Evolutionary conservation across 1,284 basidiomycete genomes (phyloP).

Genomic region (Austroboletus rostrupii): DNA sequence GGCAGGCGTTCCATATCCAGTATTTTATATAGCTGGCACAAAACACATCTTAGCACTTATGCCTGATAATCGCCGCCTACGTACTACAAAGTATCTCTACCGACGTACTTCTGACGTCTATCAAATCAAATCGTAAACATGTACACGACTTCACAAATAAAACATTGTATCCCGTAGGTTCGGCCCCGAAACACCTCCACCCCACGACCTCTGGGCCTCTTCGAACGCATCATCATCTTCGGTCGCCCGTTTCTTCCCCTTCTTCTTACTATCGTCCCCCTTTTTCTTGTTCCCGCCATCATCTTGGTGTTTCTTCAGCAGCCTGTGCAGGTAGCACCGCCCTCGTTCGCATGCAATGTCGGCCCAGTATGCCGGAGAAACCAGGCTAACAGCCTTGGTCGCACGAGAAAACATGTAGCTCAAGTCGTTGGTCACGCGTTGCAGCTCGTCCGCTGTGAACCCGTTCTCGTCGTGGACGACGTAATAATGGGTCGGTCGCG

Average conservation of each 20-base stretch:
- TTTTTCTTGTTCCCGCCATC: not conserved
- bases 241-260: constrained; percentile 5
- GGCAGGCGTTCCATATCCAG: no score
- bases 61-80: no score
- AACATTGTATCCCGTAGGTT: constrained; percentile 65
- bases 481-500: constrained; percentile 72
- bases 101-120: no score
- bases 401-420: constrained; percentile 77
- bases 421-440: constrained; percentile 53
- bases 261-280: not conserved
- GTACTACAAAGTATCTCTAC: no score
- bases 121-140: not conserved
- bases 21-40: no score
- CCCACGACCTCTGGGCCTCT: constrained; percentile 56
- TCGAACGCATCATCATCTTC: constrained; percentile 29
- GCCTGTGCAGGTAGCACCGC: constrained; percentile 65
- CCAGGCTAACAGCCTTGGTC: constrained; percentile 75
- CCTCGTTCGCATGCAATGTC: constrained; percentile 76
- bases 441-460: constrained; percentile 64
- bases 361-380: constrained; percentile 75
- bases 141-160: constrained; percentile 66
- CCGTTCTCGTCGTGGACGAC: constrained; percentile 72
- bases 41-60: no score
- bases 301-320: constrained; percentile 45
- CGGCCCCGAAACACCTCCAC: constrained; percentile 47